Evolutionary conservation across 192 early-diverging fungal species (phyloP).

Genomic region (Coemansia sp.): DNA sequence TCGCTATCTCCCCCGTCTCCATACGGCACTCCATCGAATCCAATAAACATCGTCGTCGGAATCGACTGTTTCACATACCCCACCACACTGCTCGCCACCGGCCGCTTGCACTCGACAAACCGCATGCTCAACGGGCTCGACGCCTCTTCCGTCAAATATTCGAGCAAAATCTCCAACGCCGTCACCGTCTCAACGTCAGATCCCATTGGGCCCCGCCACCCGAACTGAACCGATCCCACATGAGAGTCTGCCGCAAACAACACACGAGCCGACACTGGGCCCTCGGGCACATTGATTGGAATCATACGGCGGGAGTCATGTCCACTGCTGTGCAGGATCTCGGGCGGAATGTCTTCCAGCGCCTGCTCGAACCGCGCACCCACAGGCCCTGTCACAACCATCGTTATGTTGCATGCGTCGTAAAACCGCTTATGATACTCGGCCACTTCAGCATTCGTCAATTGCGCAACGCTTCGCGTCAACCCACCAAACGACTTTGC

Average conservation of each 20-base stretch:
- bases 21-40: slow-evolving; percentile 65
- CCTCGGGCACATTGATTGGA: slow-evolving; percentile 22
- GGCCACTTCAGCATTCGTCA: slow-evolving; percentile 74
- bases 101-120: slow-evolving; percentile 72
- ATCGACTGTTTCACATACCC: slow-evolving; percentile 58
- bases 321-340: slow-evolving; percentile 25
- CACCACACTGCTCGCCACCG: slow-evolving; percentile 63
- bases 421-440: slow-evolving; percentile 78
- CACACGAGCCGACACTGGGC: slow-evolving; percentile 5
- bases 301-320: slow-evolving; percentile 25
- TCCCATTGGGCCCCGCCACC: slow-evolving; percentile 73
- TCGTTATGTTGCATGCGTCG: slow-evolving; percentile 66
- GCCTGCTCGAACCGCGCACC: slow-evolving; percentile 43
- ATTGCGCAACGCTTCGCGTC: slow-evolving; percentile 66
- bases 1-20: neutral
- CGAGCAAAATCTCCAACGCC: slow-evolving; percentile 70
- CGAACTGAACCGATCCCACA: slow-evolving; percentile 62
- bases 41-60: slow-evolving; percentile 59
- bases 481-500: slow-evolving; percentile 74
- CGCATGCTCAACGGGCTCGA: slow-evolving; percentile 71
- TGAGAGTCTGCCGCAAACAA: slow-evolving; percentile 64
- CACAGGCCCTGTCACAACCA: slow-evolving; percentile 63
- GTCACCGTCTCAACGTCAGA: slow-evolving; percentile 61
- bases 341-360: slow-evolving; percentile 31
- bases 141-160: slow-evolving; percentile 68